A percentile compares a stretch with the other conserved stretches of the same genome.
Evolutionary conservation across 2,329 filamentous ascomycete species (phyloP).

Genomic region (Myriangium duriaei): DNA sequence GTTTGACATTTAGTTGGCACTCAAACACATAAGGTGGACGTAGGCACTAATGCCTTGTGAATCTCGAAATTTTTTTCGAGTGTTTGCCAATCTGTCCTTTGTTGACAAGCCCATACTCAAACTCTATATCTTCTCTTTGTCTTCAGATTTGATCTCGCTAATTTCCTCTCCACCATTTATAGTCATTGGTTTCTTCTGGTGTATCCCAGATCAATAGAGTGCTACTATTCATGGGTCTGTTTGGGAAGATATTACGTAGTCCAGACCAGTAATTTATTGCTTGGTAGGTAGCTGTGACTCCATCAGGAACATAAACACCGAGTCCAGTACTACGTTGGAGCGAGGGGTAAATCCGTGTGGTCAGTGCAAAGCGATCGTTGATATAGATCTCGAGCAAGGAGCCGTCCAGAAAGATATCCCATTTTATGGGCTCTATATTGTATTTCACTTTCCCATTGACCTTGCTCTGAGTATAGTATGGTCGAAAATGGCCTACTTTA

Average conservation of each 20-base stretch:
- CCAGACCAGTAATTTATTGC: slow-evolving; percentile 25
- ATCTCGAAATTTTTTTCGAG: too few species aligned
- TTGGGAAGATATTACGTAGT: slow-evolving; percentile 24
- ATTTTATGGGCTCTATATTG: slow-evolving; percentile 26
- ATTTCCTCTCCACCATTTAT: slow-evolving; percentile 29
- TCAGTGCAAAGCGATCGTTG: slow-evolving; percentile 30
- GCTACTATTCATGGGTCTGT: slow-evolving; percentile 27
- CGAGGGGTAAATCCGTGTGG: slow-evolving; percentile 35
- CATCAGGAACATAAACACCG: slow-evolving; percentile 29
- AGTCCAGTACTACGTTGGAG: slow-evolving; percentile 31
- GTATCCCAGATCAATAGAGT: slow-evolving; percentile 30
- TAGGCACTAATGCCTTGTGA: too few species aligned
- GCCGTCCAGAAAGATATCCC: slow-evolving; percentile 37
- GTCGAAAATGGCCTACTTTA: slow-evolving; percentile 34
- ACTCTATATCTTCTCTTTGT: too few species aligned
- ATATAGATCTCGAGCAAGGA: slow-evolving; percentile 35
- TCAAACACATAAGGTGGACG: too few species aligned
- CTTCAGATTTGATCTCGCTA: too few species aligned
- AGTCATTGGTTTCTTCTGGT: slow-evolving; percentile 31
- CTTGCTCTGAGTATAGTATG: slow-evolving; percentile 25
- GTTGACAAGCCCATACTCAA: too few species aligned
- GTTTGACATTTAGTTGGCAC: too few species aligned
- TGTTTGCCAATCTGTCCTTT: too few species aligned
- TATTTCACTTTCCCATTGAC: slow-evolving; percentile 15
- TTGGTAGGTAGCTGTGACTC: slow-evolving; percentile 23